Evolutionary conservation across 2,329 filamentous ascomycete species (phyloP).

Genomic region (Apiospora sp.): DNA sequence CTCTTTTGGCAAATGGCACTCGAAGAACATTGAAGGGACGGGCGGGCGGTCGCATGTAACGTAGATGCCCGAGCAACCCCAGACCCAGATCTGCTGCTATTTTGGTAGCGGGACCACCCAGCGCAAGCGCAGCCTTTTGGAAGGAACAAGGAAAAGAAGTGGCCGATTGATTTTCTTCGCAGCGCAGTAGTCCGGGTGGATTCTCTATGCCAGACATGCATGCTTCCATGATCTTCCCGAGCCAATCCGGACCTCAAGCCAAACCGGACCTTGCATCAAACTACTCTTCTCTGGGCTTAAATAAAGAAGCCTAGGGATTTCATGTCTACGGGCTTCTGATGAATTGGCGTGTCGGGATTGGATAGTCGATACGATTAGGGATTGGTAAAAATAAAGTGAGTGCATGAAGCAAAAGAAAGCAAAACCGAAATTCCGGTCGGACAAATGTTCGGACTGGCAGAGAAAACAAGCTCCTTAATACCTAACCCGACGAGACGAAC

Average conservation of each 20-base stretch:
- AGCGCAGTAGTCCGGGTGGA: not conserved
- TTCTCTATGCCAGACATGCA: conserved; percentile 4
- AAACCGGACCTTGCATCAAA: not conserved
- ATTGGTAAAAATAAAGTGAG: not conserved
- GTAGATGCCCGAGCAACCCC: conserved; percentile 6
- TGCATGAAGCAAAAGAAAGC: not conserved
- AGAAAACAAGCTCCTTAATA: not conserved
- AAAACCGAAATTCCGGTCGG: not conserved
- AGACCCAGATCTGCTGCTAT: conserved; percentile 10
- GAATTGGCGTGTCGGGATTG: not conserved
- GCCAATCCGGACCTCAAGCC: not conserved
- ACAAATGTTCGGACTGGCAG: not conserved
- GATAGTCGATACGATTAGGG: not conserved
- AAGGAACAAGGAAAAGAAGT: not conserved
- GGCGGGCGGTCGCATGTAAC: conserved; percentile 7
- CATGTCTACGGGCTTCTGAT: not conserved
- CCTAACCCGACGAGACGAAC: not conserved
- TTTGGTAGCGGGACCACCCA: conserved; percentile 4
- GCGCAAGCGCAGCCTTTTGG: not conserved
- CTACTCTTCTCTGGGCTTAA: not conserved
- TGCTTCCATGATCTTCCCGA: not conserved
- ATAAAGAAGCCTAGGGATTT: not conserved
- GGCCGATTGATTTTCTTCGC: conserved; percentile 5
- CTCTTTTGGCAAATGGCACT: not conserved
- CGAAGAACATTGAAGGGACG: no score